Evolutionary conservation across 257 asterid species (phyloP).

Genomic region (Ehretia macrophylla): DNA sequence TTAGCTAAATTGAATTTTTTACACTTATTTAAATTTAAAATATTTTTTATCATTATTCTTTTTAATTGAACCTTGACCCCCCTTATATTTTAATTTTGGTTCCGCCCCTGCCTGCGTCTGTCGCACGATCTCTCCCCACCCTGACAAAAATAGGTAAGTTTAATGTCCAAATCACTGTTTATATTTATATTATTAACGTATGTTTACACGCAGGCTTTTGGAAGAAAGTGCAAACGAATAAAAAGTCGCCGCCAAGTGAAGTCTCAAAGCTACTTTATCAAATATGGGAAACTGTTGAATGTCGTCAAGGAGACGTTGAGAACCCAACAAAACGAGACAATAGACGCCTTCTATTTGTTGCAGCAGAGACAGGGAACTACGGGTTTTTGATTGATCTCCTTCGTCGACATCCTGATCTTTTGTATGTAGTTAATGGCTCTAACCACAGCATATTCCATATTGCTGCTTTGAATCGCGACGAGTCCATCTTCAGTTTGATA

Average conservation of each 20-base stretch:
- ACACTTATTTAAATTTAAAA: no score
- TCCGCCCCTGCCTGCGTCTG: no score
- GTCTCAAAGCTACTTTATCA: background rate
- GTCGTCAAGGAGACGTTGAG: slow-evolving; percentile 11
- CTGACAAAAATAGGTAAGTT: no score
- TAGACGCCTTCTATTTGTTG: slow-evolving; percentile 12
- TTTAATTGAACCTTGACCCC: no score
- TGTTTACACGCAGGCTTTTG: background rate
- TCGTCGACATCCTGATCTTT: slow-evolving; percentile 21
- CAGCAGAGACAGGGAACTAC: slow-evolving; percentile 25
- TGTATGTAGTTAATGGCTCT: slow-evolving; percentile 15
- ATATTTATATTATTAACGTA: background rate
- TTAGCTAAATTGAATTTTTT: no score
- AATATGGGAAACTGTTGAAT: background rate
- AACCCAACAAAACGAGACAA: background rate
- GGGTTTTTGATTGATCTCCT: slow-evolving; percentile 28
- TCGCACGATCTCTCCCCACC: no score
- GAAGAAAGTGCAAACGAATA: background rate
- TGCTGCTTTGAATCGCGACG: slow-evolving; percentile 29
- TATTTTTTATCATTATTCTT: no score
- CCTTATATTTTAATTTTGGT: no score
- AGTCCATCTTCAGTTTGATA: slow-evolving; percentile 25
- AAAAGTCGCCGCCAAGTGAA: background rate
- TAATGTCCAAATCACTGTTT: no score
- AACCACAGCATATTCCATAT: slow-evolving; percentile 34